Conservation (phyloP, 2,329 filamentous ascomycete genomes). For the Xylariomycetidae sp. region DNA sequence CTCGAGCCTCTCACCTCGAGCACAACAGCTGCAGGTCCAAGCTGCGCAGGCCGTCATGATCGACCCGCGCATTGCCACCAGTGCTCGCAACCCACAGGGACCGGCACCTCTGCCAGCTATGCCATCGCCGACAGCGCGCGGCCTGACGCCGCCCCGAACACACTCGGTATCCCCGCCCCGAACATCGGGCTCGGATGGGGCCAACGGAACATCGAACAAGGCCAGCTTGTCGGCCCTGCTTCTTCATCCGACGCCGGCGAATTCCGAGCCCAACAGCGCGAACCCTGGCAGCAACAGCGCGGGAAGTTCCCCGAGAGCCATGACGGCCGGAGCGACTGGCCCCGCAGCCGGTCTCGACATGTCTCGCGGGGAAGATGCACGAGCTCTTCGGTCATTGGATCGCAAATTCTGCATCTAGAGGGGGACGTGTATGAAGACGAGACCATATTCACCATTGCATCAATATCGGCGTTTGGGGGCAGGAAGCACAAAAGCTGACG, state of each 20-base stretch:
- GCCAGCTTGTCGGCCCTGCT: slow-evolving; percentile 43
- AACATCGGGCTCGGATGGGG: slow-evolving; percentile 30
- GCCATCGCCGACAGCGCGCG: slow-evolving; percentile 18
- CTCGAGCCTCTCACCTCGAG: slow-evolving; percentile 31
- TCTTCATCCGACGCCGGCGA: slow-evolving; percentile 43
- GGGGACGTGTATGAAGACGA: slow-evolving; percentile 15
- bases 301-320: slow-evolving; percentile 42
- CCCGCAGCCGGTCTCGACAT: slow-evolving; percentile 20
- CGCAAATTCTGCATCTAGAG: slow-evolving; percentile 41
- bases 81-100: slow-evolving; percentile 34
- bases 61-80: slow-evolving; percentile 30
- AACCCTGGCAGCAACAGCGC: slow-evolving; percentile 37
- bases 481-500: slow-evolving; percentile 4
- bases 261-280: slow-evolving; percentile 39
- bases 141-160: slow-evolving; percentile 38
- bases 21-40: slow-evolving; percentile 38
- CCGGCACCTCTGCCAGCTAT: slow-evolving; percentile 41
- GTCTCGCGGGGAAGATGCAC: slow-evolving; percentile 50
- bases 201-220: slow-evolving; percentile 28
- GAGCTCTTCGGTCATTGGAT: slow-evolving; percentile 61
- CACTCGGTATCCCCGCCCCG: slow-evolving; percentile 44
- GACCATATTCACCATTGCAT: no score
- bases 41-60: slow-evolving; percentile 35
- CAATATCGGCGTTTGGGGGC: slow-evolving; percentile 16
- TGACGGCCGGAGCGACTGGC: slow-evolving; percentile 21